Evolutionary conservation across 768 basidiomycete species (phyloP).

Genomic region (Lenzites betulinus): DNA sequence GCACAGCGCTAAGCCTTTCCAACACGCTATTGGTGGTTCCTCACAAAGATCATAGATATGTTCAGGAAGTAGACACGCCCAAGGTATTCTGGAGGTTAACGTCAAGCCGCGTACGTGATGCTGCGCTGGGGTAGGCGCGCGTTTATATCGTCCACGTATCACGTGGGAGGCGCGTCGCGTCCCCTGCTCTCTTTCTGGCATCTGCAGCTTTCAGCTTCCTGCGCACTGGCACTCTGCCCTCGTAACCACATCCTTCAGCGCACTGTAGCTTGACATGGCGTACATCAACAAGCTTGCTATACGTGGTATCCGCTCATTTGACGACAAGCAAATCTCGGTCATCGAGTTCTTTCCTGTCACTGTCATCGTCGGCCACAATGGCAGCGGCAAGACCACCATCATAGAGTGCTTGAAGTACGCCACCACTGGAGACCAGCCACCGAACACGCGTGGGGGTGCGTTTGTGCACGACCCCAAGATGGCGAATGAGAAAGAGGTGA

Average conservation of each 20-base stretch:
- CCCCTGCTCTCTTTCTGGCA: not conserved
- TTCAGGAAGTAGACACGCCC: too few species aligned
- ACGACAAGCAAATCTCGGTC: constrained; percentile 90
- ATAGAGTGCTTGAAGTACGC: constrained; percentile 99
- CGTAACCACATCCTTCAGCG: not conserved
- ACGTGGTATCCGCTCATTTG: constrained; percentile 92
- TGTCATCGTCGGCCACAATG: constrained; percentile 98
- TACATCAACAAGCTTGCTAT: constrained; percentile 91
- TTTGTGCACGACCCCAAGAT: constrained; percentile 99
- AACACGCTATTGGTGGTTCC: too few species aligned
- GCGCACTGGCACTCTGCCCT: too few species aligned
- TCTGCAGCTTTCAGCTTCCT: too few species aligned
- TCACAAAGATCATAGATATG: too few species aligned
- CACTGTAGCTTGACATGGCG: constrained; percentile 52
- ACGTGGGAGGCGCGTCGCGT: constrained; percentile 15
- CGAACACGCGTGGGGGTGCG: constrained; percentile 97
- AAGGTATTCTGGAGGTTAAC: too few species aligned
- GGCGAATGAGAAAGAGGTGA: constrained; percentile 99
- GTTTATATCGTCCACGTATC: not conserved
- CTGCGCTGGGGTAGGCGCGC: not conserved
- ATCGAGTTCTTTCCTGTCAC: constrained; percentile 99
- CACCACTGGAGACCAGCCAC: constrained; percentile 96
- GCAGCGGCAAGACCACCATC: constrained; percentile 97
- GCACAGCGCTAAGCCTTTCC: too few species aligned
- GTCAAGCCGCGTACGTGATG: not conserved